Percentiles rank a stretch among this genome's conserved stretches.
Evolutionary conservation across 1,284 basidiomycete genomes (phyloP).

Genomic region (Wallemia hederae): DNA sequence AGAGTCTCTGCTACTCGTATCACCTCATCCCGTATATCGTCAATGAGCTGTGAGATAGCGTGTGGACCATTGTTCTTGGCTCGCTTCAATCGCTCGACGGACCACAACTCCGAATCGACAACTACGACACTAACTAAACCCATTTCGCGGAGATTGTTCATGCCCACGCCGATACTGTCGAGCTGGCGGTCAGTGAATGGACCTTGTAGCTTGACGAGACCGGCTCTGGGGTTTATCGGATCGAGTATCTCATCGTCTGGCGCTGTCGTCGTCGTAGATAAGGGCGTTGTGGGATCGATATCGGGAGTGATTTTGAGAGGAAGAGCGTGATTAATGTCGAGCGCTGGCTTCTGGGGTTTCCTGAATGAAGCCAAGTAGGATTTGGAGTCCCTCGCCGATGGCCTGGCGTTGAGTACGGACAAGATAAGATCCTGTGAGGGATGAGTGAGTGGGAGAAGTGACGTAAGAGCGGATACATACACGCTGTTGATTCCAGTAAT

Average conservation of each 20-base stretch:
- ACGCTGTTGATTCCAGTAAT: too few relatives aligned
- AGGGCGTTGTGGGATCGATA: conserved; percentile 11
- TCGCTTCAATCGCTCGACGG: conserved; percentile 24
- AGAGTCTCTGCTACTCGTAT: conserved; percentile 59
- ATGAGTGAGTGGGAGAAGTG: not conserved
- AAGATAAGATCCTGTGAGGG: conserved; percentile 63
- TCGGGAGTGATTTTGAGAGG: conserved; percentile 8
- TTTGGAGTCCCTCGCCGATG: conserved; percentile 66
- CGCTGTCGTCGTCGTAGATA: conserved; percentile 21
- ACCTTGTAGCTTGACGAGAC: conserved; percentile 87
- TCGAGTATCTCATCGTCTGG: conserved; percentile 57
- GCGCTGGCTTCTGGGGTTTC: conserved; percentile 7
- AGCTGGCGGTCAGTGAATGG: conserved; percentile 89
- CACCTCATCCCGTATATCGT: conserved; percentile 32
- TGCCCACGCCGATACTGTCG: conserved; percentile 68
- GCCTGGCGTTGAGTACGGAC: conserved; percentile 73
- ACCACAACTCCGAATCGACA: conserved; percentile 56
- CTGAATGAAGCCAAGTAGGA: conserved; percentile 61
- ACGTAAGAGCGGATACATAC: too few relatives aligned
- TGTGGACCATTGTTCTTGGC: conserved; percentile 12
- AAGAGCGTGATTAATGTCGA: conserved; percentile 10
- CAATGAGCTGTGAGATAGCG: conserved; percentile 14
- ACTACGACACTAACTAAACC: conserved; percentile 85
- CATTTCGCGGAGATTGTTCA: conserved; percentile 82
- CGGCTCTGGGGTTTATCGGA: conserved; percentile 51